phyloP scores from a whole-genome alignment of 177 flowering plant genomes.

The Tripterygium wilfordii region DNA sequence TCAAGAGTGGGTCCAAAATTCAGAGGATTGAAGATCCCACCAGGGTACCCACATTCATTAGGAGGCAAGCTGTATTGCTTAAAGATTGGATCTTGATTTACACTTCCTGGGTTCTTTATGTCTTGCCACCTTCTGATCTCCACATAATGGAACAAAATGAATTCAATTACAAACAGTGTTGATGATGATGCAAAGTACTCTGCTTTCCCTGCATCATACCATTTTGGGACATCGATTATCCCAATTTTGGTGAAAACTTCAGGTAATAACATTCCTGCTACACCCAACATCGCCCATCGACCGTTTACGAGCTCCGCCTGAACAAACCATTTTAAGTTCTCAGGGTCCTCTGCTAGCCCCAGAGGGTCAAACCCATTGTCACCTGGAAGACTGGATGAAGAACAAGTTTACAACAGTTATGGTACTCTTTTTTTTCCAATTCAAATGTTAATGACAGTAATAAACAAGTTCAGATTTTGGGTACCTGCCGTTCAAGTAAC shows the following conservation, averaged over 20 bases:
- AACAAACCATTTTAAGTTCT: slow-evolving; percentile 79
- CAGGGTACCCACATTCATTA: slow-evolving; percentile 80
- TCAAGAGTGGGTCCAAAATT: slow-evolving; percentile 73
- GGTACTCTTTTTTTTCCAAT: background rate
- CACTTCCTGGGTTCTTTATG: slow-evolving; percentile 96
- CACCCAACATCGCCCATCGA: slow-evolving; percentile 98
- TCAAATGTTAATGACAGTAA: background rate
- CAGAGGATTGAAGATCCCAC: slow-evolving; percentile 87
- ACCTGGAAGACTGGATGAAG: slow-evolving; percentile 91
- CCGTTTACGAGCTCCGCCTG: slow-evolving; percentile 92
- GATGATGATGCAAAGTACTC: slow-evolving; percentile 95
- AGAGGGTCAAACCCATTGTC: slow-evolving; percentile 98
- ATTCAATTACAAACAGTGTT: slow-evolving; percentile 91
- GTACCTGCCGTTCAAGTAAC: slow-evolving; percentile 57
- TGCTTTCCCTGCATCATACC: slow-evolving; percentile 93
- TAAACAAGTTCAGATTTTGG: background rate
- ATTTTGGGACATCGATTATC: slow-evolving; percentile 68
- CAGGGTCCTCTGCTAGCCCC: slow-evolving; percentile 91
- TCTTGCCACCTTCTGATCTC: slow-evolving; percentile 99
- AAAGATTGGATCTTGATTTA: slow-evolving; percentile 96
- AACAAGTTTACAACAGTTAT: background rate
- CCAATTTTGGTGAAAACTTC: slow-evolving; percentile 83
- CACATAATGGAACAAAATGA: slow-evolving; percentile 96
- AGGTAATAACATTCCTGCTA: slow-evolving; percentile 87
- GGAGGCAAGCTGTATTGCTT: slow-evolving; percentile 94